These are phyloP conservation scores for Delphinella strobiligena DNA, from an alignment of 2,329 filamentous ascomycete species.

Conservation along the genomic window DNA sequence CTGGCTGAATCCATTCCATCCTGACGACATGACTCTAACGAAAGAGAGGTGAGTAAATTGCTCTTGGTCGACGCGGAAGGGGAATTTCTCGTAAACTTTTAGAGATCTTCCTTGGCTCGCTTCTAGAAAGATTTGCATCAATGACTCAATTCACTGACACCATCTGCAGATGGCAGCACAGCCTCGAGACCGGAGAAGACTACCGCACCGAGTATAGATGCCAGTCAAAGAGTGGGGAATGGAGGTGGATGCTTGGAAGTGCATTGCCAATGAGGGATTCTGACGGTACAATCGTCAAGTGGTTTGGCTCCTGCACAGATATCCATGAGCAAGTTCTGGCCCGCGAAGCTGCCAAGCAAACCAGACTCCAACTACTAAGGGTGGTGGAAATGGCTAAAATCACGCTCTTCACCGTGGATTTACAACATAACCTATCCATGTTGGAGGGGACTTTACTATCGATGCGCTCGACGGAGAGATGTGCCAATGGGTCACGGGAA, in stretches of 20 bases:
- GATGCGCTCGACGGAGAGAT: slow-evolving; percentile 8
- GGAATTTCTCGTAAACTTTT: too few species aligned
- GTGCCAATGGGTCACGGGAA: background rate
- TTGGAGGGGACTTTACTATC: slow-evolving; percentile 54
- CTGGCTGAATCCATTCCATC: slow-evolving; percentile 56
- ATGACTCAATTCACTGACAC: too few species aligned
- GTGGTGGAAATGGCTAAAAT: slow-evolving; percentile 66
- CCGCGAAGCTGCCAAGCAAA: slow-evolving; percentile 52
- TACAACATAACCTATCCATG: slow-evolving; percentile 49
- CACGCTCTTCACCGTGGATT: slow-evolving; percentile 62
- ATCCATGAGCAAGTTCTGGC: slow-evolving; percentile 63
- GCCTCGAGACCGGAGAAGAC: slow-evolving; percentile 53
- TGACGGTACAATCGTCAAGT: slow-evolving; percentile 59
- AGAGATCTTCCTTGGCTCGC: too few species aligned
- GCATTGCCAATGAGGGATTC: slow-evolving; percentile 57
- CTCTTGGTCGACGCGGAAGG: too few species aligned
- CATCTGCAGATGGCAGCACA: slow-evolving; percentile 43
- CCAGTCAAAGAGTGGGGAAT: slow-evolving; percentile 52
- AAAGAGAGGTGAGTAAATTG: slow-evolving; percentile 25
- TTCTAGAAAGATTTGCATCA: too few species aligned
- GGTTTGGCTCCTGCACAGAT: slow-evolving; percentile 73
- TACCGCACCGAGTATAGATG: slow-evolving; percentile 63
- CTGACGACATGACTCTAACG: slow-evolving; percentile 53
- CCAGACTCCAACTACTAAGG: slow-evolving; percentile 56
- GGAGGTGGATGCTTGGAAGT: slow-evolving; percentile 67